These are phyloP conservation scores for Trypanosoma cruzi DNA, from an alignment of 208 protist species.

Conservation along the genomic window DNA sequence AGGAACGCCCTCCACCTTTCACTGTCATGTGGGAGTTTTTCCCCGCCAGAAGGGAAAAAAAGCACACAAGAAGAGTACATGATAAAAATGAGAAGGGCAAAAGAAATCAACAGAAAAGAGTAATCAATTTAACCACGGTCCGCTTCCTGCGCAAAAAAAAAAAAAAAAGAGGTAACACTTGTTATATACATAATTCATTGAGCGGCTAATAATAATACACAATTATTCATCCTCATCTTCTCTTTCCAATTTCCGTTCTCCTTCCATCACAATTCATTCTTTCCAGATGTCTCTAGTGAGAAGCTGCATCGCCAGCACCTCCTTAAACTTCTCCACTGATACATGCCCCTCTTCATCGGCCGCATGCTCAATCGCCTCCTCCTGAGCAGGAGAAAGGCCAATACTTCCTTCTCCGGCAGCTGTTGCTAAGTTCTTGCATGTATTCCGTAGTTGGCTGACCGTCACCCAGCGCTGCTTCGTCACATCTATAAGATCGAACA, in stretches of 20 bases:
- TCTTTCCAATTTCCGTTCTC: background rate
- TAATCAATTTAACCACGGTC: background rate
- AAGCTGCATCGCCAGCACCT: slow-evolving; percentile 70
- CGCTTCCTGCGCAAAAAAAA: background rate
- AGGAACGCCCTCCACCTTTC: no score
- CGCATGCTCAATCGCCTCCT: slow-evolving; percentile 65
- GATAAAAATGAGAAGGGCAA: background rate
- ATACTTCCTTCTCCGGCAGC: slow-evolving; percentile 30
- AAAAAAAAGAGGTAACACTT: slow-evolving; percentile 5
- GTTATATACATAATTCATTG: slow-evolving; percentile 1
- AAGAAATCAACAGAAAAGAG: background rate
- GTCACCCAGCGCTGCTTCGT: slow-evolving; percentile 88
- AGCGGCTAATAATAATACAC: background rate
- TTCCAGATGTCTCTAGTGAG: slow-evolving; percentile 67
- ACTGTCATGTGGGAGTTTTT: no score
- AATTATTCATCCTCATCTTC: background rate
- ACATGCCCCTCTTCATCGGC: slow-evolving; percentile 78
- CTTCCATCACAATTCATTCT: slow-evolving; percentile 7
- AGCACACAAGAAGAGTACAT: no score
- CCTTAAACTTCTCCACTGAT: slow-evolving; percentile 81
- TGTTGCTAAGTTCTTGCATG: slow-evolving; percentile 81
- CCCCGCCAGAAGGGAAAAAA: no score
- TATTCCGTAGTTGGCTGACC: slow-evolving; percentile 84
- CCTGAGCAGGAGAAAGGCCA: slow-evolving; percentile 41
- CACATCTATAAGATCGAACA: slow-evolving; percentile 93